A percentile compares a stretch with the other conserved stretches of the same genome.
phyloP scores from a whole-genome alignment of 139 green algal genomes.

The Auxenochlorella pyrenoidosa region DNA sequence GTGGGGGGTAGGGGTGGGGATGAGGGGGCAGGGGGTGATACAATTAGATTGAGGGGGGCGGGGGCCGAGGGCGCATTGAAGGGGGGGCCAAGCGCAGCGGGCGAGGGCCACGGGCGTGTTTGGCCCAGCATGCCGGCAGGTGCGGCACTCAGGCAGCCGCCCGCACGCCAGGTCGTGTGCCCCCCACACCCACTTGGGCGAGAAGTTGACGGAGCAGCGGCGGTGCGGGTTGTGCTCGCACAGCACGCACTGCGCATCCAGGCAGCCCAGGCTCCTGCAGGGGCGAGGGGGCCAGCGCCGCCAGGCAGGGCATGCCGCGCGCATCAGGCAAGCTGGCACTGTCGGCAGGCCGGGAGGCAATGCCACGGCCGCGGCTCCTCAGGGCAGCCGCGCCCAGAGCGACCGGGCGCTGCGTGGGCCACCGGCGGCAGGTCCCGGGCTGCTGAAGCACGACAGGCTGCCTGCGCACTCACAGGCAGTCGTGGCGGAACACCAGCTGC shows the following conservation, averaged over 20 bases:
- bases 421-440: too few species aligned
- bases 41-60: not conserved
- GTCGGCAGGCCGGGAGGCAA: not conserved
- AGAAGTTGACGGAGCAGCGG: constrained; percentile 84
- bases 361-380: not conserved
- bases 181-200: constrained; percentile 33
- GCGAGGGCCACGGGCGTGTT: too few species aligned
- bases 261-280: constrained; percentile 81
- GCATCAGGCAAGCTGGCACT: not conserved
- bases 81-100: too few species aligned
- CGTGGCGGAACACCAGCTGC: constrained; percentile 91
- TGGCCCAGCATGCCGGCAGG: not conserved
- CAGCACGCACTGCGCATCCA: constrained; percentile 85
- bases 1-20: not conserved
- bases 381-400: not conserved
- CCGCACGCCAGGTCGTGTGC: too few species aligned
- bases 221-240: constrained; percentile 90
- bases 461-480: constrained; percentile 78
- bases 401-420: not conserved
- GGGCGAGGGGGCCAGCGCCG: not conserved
- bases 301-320: not conserved
- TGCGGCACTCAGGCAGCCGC: not conserved
- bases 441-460: not conserved
- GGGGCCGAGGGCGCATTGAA: not conserved
- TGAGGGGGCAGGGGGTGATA: too few species aligned